A percentile compares a stretch with the other conserved stretches of the same genome.
Evolutionary conservation across 192 early-diverging fungal genomes (phyloP).

Genomic region (Pecoramyces ruminantium): DNA sequence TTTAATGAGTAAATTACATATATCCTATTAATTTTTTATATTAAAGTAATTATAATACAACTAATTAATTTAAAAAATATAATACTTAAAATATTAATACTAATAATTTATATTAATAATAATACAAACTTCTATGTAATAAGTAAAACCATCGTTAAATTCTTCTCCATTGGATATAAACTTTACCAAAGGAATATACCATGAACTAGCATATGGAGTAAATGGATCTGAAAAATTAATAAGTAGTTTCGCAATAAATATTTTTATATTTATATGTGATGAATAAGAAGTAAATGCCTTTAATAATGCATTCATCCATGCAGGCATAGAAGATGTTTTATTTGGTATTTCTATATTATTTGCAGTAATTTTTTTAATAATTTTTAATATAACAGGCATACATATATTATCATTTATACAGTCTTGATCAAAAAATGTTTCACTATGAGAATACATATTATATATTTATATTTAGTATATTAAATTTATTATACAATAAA

Average conservation of each 20-base stretch:
- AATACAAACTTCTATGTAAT: conserved; percentile 57
- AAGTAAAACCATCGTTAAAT: conserved; percentile 44
- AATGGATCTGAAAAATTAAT: conserved; percentile 46
- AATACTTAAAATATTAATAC: not conserved
- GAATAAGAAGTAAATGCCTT: conserved; percentile 6
- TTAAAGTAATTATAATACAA: no score
- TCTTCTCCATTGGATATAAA: conserved; percentile 24
- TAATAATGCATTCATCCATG: not conserved
- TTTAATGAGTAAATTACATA: conserved; percentile 41
- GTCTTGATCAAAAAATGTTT: not conserved
- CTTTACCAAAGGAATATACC: conserved; percentile 39
- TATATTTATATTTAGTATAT: no score
- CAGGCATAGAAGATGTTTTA: not conserved
- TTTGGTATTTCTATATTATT: not conserved
- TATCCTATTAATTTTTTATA: no score
- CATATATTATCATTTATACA: not conserved
- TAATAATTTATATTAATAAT: not conserved
- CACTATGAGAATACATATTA: not conserved
- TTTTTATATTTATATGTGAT: conserved; percentile 29
- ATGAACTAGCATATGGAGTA: conserved; percentile 28
- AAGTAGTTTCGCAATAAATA: conserved; percentile 49
- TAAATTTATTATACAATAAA: no score
- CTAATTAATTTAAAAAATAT: no score
- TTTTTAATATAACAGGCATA: not conserved
- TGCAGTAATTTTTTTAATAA: not conserved